Evolutionary conservation across 805 yeast genomes (phyloP).

Genomic region (Wickerhamiella musiphila): DNA sequence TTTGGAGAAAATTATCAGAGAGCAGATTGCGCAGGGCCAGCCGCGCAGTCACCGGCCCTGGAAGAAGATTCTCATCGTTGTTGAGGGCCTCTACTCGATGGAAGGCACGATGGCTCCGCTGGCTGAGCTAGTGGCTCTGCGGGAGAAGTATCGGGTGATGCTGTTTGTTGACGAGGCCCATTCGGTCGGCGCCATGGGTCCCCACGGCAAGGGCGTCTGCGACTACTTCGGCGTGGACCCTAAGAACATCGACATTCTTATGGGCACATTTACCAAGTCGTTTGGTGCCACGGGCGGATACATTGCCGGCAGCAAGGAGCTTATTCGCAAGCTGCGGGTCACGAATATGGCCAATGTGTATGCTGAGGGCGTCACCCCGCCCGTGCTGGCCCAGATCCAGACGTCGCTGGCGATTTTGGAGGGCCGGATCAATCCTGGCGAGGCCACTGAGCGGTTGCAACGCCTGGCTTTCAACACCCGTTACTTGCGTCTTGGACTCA

Average conservation of each 20-base stretch:
- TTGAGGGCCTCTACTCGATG: conserved; percentile 74
- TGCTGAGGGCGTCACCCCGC: conserved; percentile 80
- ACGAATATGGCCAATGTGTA: conserved; percentile 57
- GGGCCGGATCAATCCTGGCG: conserved; percentile 79
- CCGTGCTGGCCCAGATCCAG: conserved; percentile 75
- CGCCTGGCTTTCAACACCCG: conserved; percentile 93
- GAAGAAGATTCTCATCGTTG: conserved; percentile 60
- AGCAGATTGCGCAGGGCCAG: conserved; percentile 83
- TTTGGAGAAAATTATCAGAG: conserved; percentile 61
- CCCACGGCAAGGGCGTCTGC: conserved; percentile 84
- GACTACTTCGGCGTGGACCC: conserved; percentile 80
- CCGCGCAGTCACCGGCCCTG: conserved; percentile 93
- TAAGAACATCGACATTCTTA: conserved; percentile 58
- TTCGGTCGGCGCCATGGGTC: conserved; percentile 97
- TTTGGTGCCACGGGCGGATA: conserved; percentile 99
- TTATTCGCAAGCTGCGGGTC: conserved; percentile 59
- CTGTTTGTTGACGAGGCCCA: conserved; percentile 95
- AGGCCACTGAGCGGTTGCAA: conserved; percentile 78
- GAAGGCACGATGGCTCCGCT: conserved; percentile 70
- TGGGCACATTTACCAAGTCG: conserved; percentile 97
- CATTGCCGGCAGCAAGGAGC: conserved; percentile 52
- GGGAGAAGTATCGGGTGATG: conserved; percentile 73
- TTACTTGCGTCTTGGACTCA: conserved; percentile 76
- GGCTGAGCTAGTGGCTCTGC: conserved; percentile 55
- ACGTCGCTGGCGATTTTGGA: conserved; percentile 61